Conservation (phyloP, 345 rosid species). For the Bruguiera gymnorhiza region DNA sequence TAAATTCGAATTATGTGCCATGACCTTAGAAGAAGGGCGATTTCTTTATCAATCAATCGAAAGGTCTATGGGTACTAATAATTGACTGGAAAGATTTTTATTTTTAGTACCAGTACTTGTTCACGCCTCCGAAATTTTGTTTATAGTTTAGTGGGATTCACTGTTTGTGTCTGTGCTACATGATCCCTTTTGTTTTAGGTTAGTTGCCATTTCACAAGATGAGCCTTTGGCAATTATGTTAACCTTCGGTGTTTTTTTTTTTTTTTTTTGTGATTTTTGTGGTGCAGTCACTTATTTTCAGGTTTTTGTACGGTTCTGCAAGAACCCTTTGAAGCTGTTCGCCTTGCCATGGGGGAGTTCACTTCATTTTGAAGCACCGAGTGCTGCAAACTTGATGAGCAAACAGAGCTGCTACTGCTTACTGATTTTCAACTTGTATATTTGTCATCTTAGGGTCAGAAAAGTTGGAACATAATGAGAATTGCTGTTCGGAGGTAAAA, state of each 20-base stretch:
- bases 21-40: background rate
- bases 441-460: slow-evolving; percentile 19
- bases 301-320: background rate
- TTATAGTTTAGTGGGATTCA: background rate
- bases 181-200: background rate
- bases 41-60: background rate
- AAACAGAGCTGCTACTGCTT: slow-evolving; percentile 16
- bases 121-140: background rate
- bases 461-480: slow-evolving; percentile 33
- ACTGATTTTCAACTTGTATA: slow-evolving; percentile 21
- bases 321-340: slow-evolving; percentile 11
- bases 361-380: slow-evolving; percentile 10
- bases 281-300: background rate
- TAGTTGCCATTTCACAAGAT: background rate
- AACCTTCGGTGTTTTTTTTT: background rate
- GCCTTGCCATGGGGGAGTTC: slow-evolving; percentile 11
- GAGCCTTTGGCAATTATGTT: background rate
- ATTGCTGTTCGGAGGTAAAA: slow-evolving; percentile 37
- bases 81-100: background rate
- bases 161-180: background rate
- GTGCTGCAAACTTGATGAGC: slow-evolving; percentile 29
- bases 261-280: background rate
- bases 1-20: background rate
- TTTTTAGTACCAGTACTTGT: background rate
- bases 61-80: background rate